Evolutionary conservation across 192 early-diverging fungal genomes (phyloP).

Genomic region (Podila verticillata): DNA sequence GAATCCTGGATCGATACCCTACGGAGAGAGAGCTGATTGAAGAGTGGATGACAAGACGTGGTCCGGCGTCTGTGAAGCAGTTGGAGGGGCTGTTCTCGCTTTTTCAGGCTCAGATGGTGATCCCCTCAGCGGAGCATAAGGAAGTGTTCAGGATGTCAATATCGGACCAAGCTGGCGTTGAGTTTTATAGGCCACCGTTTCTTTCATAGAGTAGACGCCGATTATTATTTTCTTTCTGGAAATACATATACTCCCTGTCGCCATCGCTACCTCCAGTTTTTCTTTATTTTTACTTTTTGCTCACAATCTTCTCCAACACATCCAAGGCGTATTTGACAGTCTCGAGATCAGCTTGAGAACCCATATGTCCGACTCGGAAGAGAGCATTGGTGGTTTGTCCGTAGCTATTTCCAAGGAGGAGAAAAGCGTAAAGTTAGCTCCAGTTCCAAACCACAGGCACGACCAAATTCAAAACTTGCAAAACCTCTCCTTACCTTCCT

Average conservation of each 20-base stretch:
- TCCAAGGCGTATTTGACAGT: constrained; percentile 30
- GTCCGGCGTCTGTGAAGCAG: not conserved
- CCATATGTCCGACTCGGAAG: constrained; percentile 50
- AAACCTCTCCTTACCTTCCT: constrained; percentile 28
- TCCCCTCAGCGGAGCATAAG: not conserved
- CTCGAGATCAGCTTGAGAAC: constrained; percentile 30
- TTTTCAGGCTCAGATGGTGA: constrained; percentile 44
- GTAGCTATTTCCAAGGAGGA: constrained; percentile 13
- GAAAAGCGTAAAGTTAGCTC: not conserved
- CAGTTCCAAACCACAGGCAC: not conserved
- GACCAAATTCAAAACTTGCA: not conserved
- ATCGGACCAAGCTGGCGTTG: constrained; percentile 17
- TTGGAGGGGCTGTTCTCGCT: not conserved
- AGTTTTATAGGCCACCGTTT: constrained; percentile 13
- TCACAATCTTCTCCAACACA: constrained; percentile 25
- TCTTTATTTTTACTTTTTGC: constrained; percentile 4
- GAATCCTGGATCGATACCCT: constrained; percentile 11
- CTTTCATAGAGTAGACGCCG: not conserved
- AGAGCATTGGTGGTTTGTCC: constrained; percentile 41
- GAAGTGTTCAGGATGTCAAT: constrained; percentile 36
- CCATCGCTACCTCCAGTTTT: not conserved
- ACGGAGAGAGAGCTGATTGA: constrained; percentile 10
- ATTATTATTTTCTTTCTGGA: no score
- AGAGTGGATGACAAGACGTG: constrained; percentile 15
- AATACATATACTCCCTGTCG: no score